A percentile compares a stretch with the other conserved stretches of the same genome.
Conservation (phyloP, 108 stramenopile species). For the Schizochytrium sp. region DNA sequence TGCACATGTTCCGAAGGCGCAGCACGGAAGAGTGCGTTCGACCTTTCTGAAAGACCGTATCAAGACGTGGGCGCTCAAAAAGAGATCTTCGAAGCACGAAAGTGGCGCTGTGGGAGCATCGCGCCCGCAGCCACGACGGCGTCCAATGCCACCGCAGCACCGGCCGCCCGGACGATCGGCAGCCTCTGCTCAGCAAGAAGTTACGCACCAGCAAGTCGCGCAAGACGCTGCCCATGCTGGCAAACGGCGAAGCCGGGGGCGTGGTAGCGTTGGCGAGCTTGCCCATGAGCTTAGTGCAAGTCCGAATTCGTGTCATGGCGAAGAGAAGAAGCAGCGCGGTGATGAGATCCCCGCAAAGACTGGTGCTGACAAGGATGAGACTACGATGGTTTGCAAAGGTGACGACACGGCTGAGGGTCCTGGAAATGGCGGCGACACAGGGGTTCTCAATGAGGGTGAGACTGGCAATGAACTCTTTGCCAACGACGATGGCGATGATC, state of each 20-base stretch:
- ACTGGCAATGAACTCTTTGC: too few species aligned
- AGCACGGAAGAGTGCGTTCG: neutral
- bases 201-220: neutral
- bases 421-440: too few species aligned
- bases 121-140: too few species aligned
- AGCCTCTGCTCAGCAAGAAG: neutral
- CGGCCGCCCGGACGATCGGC: too few species aligned
- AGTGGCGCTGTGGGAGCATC: neutral
- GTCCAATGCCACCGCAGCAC: too few species aligned
- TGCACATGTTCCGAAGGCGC: neutral
- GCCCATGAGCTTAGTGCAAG: neutral
- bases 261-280: neutral
- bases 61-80: neutral
- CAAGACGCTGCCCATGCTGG: neutral
- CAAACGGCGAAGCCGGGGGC: neutral
- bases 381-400: too few species aligned
- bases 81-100: neutral
- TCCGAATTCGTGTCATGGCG: neutral
- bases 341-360: too few species aligned
- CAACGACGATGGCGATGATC: neutral
- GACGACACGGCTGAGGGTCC: too few species aligned
- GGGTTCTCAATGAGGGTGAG: too few species aligned
- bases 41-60: neutral
- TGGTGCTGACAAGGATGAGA: too few species aligned
- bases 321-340: neutral